Conservation (phyloP, 768 basidiomycete genomes). For the Stropharia rugosoannulata region DNA sequence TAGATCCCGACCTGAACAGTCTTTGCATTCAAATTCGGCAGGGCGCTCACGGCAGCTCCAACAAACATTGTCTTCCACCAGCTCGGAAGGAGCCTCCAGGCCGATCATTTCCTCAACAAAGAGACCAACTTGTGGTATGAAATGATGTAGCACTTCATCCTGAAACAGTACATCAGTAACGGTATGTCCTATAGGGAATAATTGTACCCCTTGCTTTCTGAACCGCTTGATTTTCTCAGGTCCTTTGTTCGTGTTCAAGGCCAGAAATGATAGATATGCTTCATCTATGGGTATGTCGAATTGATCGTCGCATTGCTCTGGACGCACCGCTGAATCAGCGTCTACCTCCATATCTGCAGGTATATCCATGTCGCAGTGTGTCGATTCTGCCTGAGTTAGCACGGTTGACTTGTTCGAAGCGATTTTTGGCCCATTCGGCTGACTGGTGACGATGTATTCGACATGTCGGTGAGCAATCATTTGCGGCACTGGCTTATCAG, state of each 20-base stretch:
- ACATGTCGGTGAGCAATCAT: background rate
- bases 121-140: background rate
- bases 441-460: background rate
- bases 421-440: background rate
- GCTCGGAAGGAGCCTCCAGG: background rate
- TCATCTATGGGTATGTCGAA: background rate
- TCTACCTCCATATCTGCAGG: too few relatives aligned
- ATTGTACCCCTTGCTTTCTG: background rate
- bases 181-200: too few relatives aligned
- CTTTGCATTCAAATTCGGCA: background rate
- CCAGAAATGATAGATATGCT: background rate
- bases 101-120: background rate
- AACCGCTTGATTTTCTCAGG: background rate
- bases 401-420: background rate
- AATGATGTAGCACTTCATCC: background rate
- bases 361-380: too few relatives aligned
- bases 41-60: background rate
- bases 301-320: background rate
- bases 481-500: background rate
- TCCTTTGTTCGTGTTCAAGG: too few relatives aligned
- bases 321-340: background rate
- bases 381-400: background rate
- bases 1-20: background rate
- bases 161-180: too few relatives aligned
- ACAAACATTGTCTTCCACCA: background rate